Base-by-base conservation (phyloP, 345 rosid genomes). In the Camelina hispida region DNA sequence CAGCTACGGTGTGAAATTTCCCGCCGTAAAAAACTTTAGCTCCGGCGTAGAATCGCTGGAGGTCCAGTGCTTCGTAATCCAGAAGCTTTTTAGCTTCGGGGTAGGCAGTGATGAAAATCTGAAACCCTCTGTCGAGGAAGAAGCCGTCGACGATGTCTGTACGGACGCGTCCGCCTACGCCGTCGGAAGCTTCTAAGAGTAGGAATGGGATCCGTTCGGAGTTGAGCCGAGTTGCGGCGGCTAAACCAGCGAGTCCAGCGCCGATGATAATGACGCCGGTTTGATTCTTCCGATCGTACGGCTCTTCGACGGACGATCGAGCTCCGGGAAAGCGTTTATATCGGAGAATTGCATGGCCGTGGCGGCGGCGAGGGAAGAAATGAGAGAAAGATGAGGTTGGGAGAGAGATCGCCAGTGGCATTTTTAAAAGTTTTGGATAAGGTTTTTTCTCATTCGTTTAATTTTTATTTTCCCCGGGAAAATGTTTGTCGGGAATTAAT, bases 101-200 rank as follows among this genome's bases (percentile, higher is more conserved):
- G 51, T 94, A 89, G 8, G 90, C 94, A 1, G 97, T 94, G 80
- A 94, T 91, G 87, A 94, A 94, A 61, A 94, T 94, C 78, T 94
- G 98, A 87, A 94, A 94, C 52, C 98, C 98, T 51, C 97, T 86
- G 78, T 94, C 98, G 42, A 91, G 87, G 50, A 87, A 81, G 69
- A 87, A 94, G 5, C 97, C 96, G 56, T 94, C 95, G 12, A 94
- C 86, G 54, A 42, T 22, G 48, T 94, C 98, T 9, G 97, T 94
- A 6, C 93, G 85, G 35, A 93, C 98, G 4, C 98, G 93, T 50
- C 97, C 97, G 2, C 98, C 98, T 7, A 92, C 88, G 6, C 71
- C 87, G 38, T 93, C 91, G 22, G 98, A 91, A 40, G 97, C 87
- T 77, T 93, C 98, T 1, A 93, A 63, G 53, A 90, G 86, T 32